Evolutionary conservation across 2,329 filamentous ascomycete genomes (phyloP).

Genomic region (Drechslerella stenobrocha): DNA sequence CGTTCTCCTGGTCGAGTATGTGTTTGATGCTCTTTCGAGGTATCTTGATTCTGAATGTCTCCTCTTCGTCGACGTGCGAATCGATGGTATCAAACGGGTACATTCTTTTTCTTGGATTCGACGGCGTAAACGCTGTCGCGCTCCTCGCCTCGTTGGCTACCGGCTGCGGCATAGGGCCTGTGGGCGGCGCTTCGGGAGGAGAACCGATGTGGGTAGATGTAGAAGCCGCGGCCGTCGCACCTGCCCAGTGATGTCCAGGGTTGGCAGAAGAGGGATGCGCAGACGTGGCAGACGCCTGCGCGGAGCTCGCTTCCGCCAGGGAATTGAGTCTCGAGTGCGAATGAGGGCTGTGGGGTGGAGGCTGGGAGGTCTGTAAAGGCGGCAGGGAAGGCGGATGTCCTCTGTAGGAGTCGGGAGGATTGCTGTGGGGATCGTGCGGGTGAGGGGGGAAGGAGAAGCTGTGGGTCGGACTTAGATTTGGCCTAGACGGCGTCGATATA

Average conservation of each 20-base stretch:
- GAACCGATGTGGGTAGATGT: conserved; percentile 46
- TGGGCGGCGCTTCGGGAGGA: conserved; percentile 44
- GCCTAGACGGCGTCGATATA: conserved; percentile 39
- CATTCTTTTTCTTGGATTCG: conserved; percentile 40
- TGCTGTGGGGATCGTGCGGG: conserved; percentile 38
- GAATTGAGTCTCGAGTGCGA: conserved; percentile 47
- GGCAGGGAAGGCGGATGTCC: conserved; percentile 39
- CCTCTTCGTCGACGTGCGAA: conserved; percentile 35
- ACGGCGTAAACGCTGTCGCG: conserved; percentile 34
- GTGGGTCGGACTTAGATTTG: conserved; percentile 44
- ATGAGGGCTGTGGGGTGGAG: conserved; percentile 42
- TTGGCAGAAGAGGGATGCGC: conserved; percentile 46
- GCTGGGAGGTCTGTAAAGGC: conserved; percentile 35
- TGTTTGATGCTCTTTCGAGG: conserved; percentile 36
- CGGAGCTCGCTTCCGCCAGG: conserved; percentile 48
- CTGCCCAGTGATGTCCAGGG: conserved; percentile 39
- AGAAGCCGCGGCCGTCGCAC: conserved; percentile 39
- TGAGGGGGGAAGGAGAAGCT: conserved; percentile 42
- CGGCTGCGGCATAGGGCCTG: conserved; percentile 26
- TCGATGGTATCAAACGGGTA: conserved; percentile 41
- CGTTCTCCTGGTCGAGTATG: conserved; percentile 25
- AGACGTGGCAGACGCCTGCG: conserved; percentile 43
- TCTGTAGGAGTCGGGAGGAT: conserved; percentile 38
- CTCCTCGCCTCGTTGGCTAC: conserved; percentile 33
- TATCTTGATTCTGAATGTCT: conserved; percentile 35